Base-by-base conservation (phyloP, 2,329 filamentous ascomycete species). In the Botryosphaeria dothidea region DNA sequence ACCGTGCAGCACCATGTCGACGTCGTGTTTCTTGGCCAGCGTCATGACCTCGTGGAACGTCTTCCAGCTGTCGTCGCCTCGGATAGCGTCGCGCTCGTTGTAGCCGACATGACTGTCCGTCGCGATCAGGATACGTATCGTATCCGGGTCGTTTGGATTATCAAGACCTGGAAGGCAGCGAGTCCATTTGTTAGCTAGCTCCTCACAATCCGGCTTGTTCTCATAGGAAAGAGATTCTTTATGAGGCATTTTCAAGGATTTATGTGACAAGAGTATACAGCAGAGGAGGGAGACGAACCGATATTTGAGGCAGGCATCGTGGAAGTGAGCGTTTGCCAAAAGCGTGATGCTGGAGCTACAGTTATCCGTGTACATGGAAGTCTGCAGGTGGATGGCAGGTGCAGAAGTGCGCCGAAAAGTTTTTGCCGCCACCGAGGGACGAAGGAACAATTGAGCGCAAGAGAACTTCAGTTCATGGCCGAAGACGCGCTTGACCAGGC, bases 91-190 rank as follows among this genome's bases (percentile, higher is more conserved):
- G 71, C 93, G 89, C 79, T 99, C 95, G 74, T 92, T 92, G 79
- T 93, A 98, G 61, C 95, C 95, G 67, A 99, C 95, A 90, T 99
- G 95, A 71, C 96, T 98, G 77, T 99, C 95, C 17, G 94, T 98
- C 43, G 95, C 90, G 66, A 99, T 86, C 41, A 99, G 88, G 69
- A 99, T 95, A 69, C 92, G 92, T 73, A 99, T 97, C 0, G 92
- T 96, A 80, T 99, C 92, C 71, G 91, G 79, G 61, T 81, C 61
- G 13, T 60, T 45, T 7, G 56, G 56, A 9, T 60, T 46, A 25
- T 60, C 85, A 84, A 56, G 7, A 29, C 13, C 41, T 19, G 19
- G 4, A 31, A n/a, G 46, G 63, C 73, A 25, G 73, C 68, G 46
- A 15, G 21, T 19, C 43, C 31, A 23, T 41, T n/a, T 21, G 21